Percentiles rank a stretch among this genome's conserved stretches.
Evolutionary conservation across 2,329 filamentous ascomycete genomes (phyloP).

Genomic region (Pyrenochaeta sp.): DNA sequence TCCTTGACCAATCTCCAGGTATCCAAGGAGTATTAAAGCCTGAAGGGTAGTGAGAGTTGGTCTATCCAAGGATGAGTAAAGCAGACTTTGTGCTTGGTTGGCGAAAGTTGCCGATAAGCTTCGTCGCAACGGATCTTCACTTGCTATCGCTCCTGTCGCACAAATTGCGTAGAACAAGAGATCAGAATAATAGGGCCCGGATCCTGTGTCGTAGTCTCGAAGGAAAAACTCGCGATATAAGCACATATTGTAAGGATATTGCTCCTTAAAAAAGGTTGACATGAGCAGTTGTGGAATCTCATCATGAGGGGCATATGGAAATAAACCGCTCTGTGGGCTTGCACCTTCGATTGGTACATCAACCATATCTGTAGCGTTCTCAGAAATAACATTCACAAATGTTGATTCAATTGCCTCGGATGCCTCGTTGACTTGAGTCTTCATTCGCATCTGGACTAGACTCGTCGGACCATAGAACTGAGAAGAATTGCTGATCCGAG

Average conservation of each 20-base stretch:
- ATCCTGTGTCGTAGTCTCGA: slow-evolving; percentile 57
- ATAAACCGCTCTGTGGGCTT: too few species aligned
- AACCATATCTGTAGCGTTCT: too few species aligned
- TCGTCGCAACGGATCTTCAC: slow-evolving; percentile 39
- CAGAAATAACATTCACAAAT: neutral
- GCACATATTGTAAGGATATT: slow-evolving; percentile 60
- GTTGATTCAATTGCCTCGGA: neutral
- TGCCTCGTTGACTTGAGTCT: neutral
- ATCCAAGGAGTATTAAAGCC: slow-evolving; percentile 55
- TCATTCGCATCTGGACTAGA: slow-evolving; percentile 49
- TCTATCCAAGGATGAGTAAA: slow-evolving; percentile 55
- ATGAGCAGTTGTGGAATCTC: slow-evolving; percentile 56
- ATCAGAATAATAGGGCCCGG: slow-evolving; percentile 60
- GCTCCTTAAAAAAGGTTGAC: slow-evolving; percentile 58
- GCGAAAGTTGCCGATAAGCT: slow-evolving; percentile 54
- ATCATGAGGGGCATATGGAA: neutral
- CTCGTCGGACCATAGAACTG: slow-evolving; percentile 61
- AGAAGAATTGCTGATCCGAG: slow-evolving; percentile 49
- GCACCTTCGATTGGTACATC: too few species aligned
- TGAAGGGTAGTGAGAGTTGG: slow-evolving; percentile 59
- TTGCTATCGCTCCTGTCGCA: slow-evolving; percentile 58
- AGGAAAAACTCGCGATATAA: slow-evolving; percentile 61
- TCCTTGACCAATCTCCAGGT: slow-evolving; percentile 58
- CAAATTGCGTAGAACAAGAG: slow-evolving; percentile 59
- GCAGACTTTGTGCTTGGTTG: slow-evolving; percentile 55